A percentile compares a stretch with the other conserved stretches of the same genome.
Conservation (phyloP, 2,329 filamentous ascomycete species). For the Nemania sp. region DNA sequence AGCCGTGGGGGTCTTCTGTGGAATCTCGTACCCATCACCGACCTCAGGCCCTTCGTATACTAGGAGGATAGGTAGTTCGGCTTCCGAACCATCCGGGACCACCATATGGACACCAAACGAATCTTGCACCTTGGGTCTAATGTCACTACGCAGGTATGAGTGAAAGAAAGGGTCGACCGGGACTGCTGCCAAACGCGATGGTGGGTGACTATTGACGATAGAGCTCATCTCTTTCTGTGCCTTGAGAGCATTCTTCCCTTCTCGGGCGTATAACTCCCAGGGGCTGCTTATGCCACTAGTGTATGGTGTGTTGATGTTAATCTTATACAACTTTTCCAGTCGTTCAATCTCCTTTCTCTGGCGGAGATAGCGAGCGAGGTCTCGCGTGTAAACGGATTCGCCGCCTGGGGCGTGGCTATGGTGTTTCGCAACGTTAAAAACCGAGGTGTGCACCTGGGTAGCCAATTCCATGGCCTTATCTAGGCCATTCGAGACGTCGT, state of each 20-base stretch:
- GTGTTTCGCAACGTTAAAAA: constrained; percentile 83
- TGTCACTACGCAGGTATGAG: constrained; percentile 74
- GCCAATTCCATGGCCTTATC: constrained; percentile 91
- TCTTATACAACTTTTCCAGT: constrained; percentile 81
- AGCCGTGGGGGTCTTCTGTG: constrained; percentile 64
- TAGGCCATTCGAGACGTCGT: constrained; percentile 78
- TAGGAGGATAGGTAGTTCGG: constrained; percentile 73
- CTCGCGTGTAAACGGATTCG: constrained; percentile 81
- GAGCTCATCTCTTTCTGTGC: constrained; percentile 80
- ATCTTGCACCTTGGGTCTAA: constrained; percentile 72
- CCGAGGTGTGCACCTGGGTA: constrained; percentile 85
- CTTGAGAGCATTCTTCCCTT: constrained; percentile 84
- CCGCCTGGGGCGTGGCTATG: constrained; percentile 80
- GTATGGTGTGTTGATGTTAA: constrained; percentile 87
- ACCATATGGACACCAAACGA: constrained; percentile 80
- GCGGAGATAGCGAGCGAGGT: constrained; percentile 88
- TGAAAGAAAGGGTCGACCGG: constrained; percentile 84
- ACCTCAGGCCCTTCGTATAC: constrained; percentile 77
- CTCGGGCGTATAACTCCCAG: constrained; percentile 90
- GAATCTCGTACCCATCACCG: constrained; percentile 62
- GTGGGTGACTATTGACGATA: constrained; percentile 79
- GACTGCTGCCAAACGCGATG: constrained; percentile 74
- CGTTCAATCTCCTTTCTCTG: constrained; percentile 84
- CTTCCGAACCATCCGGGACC: constrained; percentile 72
- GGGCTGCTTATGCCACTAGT: constrained; percentile 76